Conservation (phyloP, 2,329 filamentous ascomycete species). For the Chaetomium globosum region DNA sequence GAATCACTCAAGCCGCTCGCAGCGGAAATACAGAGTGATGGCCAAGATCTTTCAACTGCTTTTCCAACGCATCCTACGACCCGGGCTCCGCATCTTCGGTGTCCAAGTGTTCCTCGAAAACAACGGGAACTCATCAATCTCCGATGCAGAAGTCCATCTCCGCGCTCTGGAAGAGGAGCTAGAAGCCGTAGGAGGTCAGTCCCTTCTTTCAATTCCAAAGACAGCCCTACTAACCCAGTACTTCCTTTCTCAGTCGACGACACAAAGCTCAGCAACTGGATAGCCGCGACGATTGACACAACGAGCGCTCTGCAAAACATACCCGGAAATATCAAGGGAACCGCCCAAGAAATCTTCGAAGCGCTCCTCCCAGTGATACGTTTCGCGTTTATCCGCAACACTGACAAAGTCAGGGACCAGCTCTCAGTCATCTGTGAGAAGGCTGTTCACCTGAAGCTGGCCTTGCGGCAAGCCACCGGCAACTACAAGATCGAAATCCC, state of each 20-base stretch:
- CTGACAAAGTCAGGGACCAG: conserved; percentile 4
- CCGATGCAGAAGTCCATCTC: conserved; percentile 21
- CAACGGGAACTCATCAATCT: conserved; percentile 12
- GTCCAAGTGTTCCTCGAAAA: conserved; percentile 18
- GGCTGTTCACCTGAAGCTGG: conserved; percentile 29
- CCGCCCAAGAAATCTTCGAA: conserved; percentile 18
- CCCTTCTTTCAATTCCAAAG: neutral
- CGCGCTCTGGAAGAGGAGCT: conserved; percentile 25
- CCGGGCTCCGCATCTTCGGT: conserved; percentile 24
- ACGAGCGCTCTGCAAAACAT: conserved; percentile 17
- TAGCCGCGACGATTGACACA: conserved; percentile 15
- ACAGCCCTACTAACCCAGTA: neutral
- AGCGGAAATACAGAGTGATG: conserved; percentile 26
- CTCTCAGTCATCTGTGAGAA: conserved; percentile 29
- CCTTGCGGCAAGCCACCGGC: conserved; percentile 19
- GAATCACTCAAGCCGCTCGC: conserved; percentile 14
- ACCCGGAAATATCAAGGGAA: conserved; percentile 8
- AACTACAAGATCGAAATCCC: conserved; percentile 26
- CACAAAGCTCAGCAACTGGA: conserved; percentile 11
- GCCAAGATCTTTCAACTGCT: conserved; percentile 28
- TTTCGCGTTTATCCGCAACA: conserved; percentile 10
- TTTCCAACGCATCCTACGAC: conserved; percentile 27
- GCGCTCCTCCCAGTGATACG: conserved; percentile 20
- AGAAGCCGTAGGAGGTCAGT: conserved; percentile 20
- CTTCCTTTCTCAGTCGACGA: neutral